Conservation (phyloP, 2,329 filamentous ascomycete species). For the Fusarium veterinarium region DNA sequence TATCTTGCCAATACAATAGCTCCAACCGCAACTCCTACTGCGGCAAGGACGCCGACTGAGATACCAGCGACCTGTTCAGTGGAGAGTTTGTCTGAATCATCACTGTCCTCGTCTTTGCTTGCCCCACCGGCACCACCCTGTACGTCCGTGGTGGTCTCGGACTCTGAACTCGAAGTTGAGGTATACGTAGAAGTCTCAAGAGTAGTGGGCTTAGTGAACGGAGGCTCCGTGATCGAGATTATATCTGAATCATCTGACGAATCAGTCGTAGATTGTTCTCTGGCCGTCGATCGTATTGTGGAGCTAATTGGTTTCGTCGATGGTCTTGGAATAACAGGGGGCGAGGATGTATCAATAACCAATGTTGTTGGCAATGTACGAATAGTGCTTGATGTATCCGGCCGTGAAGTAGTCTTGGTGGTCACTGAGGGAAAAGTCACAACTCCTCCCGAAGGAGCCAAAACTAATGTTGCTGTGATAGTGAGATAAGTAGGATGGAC, state of each 20-base stretch:
- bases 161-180: slow-evolving; percentile 25
- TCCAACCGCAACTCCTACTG: slow-evolving; percentile 60
- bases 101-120: slow-evolving; percentile 24
- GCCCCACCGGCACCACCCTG: slow-evolving; percentile 20
- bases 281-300: slow-evolving; percentile 1
- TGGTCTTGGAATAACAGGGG: slow-evolving; percentile 31
- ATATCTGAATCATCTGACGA: slow-evolving; percentile 8
- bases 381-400: slow-evolving; percentile 25
- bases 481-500: slow-evolving; percentile 67
- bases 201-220: slow-evolving; percentile 8
- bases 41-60: slow-evolving; percentile 63
- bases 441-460: slow-evolving; percentile 46
- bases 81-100: slow-evolving; percentile 41
- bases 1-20: slow-evolving; percentile 59
- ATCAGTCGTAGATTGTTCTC: neutral
- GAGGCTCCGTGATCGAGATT: slow-evolving; percentile 25
- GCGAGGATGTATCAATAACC: slow-evolving; percentile 43
- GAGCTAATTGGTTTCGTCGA: slow-evolving; percentile 13
- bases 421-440: slow-evolving; percentile 45
- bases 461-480: slow-evolving; percentile 67
- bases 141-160: slow-evolving; percentile 27
- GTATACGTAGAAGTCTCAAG: slow-evolving; percentile 17
- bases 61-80: slow-evolving; percentile 68
- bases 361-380: slow-evolving; percentile 45
- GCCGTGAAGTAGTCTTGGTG: slow-evolving; percentile 18